Evolutionary conservation across 1,139 yeast genomes (phyloP).

Genomic region (Hansenula sp.): DNA sequence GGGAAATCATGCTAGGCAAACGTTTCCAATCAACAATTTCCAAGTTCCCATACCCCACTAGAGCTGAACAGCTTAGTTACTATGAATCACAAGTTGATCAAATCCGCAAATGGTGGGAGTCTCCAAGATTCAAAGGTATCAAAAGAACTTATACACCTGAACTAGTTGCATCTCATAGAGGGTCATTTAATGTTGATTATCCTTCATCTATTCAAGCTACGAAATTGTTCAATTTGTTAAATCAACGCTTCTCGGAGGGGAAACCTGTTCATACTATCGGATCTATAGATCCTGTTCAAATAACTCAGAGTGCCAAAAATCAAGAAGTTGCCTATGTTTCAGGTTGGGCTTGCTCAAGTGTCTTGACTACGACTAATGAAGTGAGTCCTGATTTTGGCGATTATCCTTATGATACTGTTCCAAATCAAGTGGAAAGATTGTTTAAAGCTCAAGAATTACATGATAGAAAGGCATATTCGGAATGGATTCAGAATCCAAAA

Average conservation of each 20-base stretch:
- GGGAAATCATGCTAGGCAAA: neutral
- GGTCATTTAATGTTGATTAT: slow-evolving; percentile 35
- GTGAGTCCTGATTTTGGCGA: slow-evolving; percentile 62
- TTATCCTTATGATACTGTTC: slow-evolving; percentile 65
- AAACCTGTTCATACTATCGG: slow-evolving; percentile 57
- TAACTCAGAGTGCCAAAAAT: slow-evolving; percentile 47
- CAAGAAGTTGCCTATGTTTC: slow-evolving; percentile 55
- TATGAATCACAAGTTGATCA: slow-evolving; percentile 19
- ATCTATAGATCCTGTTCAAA: slow-evolving; percentile 59
- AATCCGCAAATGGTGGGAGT: slow-evolving; percentile 49
- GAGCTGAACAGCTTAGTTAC: neutral
- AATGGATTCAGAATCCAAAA: slow-evolving; percentile 26
- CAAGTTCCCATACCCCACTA: neutral
- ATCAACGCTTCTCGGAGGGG: slow-evolving; percentile 36
- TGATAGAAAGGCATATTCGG: slow-evolving; percentile 45
- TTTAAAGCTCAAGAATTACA: slow-evolving; percentile 50
- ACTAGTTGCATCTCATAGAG: slow-evolving; percentile 51
- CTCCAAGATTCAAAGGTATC: slow-evolving; percentile 45
- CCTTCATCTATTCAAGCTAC: slow-evolving; percentile 55
- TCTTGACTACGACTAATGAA: slow-evolving; percentile 54
- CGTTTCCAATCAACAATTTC: slow-evolving; percentile 2
- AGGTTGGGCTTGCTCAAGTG: slow-evolving; percentile 57
- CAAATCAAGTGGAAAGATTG: slow-evolving; percentile 57
- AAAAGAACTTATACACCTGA: slow-evolving; percentile 50
- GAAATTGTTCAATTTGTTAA: slow-evolving; percentile 33